These are phyloP conservation scores for Termitomyces titanicus DNA, from an alignment of 768 basidiomycete species.

Conservation along the genomic window DNA sequence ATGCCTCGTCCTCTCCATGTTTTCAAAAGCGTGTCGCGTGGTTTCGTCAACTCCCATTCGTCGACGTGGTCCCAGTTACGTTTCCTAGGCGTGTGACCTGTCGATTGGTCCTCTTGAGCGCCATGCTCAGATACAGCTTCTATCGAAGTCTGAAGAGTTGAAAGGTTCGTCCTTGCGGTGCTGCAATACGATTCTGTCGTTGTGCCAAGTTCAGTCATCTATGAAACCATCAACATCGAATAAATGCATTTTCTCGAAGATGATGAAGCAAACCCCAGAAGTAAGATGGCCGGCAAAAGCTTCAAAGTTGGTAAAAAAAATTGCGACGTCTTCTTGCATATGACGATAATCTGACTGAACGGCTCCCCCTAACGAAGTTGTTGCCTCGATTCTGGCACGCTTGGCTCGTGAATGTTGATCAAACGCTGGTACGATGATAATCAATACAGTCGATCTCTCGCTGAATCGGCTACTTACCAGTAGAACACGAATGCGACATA, in stretches of 20 bases:
- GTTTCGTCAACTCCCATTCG: slow-evolving; percentile 67
- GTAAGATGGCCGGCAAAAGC: slow-evolving; percentile 28
- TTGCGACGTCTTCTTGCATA: slow-evolving; percentile 47
- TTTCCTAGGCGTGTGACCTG: slow-evolving; percentile 76
- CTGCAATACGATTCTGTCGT: slow-evolving; percentile 42
- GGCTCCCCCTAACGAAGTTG: slow-evolving; percentile 43
- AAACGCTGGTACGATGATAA: slow-evolving; percentile 38
- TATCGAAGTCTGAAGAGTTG: slow-evolving; percentile 46
- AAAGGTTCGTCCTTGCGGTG: slow-evolving; percentile 39
- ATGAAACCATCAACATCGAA: slow-evolving; percentile 4
- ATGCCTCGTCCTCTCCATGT: slow-evolving; percentile 39
- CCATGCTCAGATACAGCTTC: slow-evolving; percentile 54
- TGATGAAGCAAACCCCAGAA: slow-evolving; percentile 44
- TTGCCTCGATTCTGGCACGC: slow-evolving; percentile 62
- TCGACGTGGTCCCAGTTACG: slow-evolving; percentile 67
- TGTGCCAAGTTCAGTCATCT: slow-evolving; percentile 41
- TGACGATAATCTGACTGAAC: slow-evolving; percentile 49
- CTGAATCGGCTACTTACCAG: slow-evolving; percentile 30
- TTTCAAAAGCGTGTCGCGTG: slow-evolving; percentile 56
- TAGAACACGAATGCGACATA: slow-evolving; percentile 38
- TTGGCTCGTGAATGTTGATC: slow-evolving; percentile 63
- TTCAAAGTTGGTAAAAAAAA: slow-evolving; percentile 40
- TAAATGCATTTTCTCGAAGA: neutral
- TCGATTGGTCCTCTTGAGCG: slow-evolving; percentile 57
- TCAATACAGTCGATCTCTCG: neutral